These are phyloP conservation scores for Pseudogymnoascus sp. DNA, from an alignment of 2,329 filamentous ascomycete genomes.

Conservation along the genomic window DNA sequence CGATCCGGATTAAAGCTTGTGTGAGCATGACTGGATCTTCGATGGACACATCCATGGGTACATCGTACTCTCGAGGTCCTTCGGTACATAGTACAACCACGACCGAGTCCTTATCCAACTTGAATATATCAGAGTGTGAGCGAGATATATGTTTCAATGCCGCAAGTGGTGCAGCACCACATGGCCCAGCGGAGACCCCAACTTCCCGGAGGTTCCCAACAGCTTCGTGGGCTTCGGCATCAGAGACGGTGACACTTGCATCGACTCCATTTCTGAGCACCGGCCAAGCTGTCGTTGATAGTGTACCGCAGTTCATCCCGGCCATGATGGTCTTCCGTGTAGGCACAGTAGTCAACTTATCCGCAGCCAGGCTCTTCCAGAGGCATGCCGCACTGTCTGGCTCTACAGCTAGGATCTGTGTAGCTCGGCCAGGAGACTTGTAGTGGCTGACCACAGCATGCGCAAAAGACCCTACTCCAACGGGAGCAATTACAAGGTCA, in stretches of 20 bases:
- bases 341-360: slow-evolving; percentile 32
- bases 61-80: slow-evolving; percentile 46
- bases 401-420: slow-evolving; percentile 56
- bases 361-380: slow-evolving; percentile 34
- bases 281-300: slow-evolving; percentile 41
- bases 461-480: slow-evolving; percentile 65
- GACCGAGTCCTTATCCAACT: slow-evolving; percentile 40
- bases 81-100: slow-evolving; percentile 64
- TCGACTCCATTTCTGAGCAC: slow-evolving; percentile 36
- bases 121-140: slow-evolving; percentile 26
- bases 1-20: slow-evolving; percentile 39
- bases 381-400: slow-evolving; percentile 58
- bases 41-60: slow-evolving; percentile 35
- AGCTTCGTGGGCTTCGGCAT: slow-evolving; percentile 38
- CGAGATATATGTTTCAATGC: slow-evolving; percentile 29
- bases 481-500: slow-evolving; percentile 52
- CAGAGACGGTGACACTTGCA: slow-evolving; percentile 36
- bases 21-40: slow-evolving; percentile 39
- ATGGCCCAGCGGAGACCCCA: slow-evolving; percentile 40
- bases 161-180: slow-evolving; percentile 44
- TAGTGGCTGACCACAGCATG: slow-evolving; percentile 61
- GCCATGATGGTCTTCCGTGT: slow-evolving; percentile 38
- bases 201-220: slow-evolving; percentile 31
- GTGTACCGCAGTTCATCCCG: slow-evolving; percentile 45
- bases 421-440: slow-evolving; percentile 37